These are phyloP conservation scores for Periconia sp. DNA, from an alignment of 2,329 filamentous ascomycete species.

Conservation along the genomic window DNA sequence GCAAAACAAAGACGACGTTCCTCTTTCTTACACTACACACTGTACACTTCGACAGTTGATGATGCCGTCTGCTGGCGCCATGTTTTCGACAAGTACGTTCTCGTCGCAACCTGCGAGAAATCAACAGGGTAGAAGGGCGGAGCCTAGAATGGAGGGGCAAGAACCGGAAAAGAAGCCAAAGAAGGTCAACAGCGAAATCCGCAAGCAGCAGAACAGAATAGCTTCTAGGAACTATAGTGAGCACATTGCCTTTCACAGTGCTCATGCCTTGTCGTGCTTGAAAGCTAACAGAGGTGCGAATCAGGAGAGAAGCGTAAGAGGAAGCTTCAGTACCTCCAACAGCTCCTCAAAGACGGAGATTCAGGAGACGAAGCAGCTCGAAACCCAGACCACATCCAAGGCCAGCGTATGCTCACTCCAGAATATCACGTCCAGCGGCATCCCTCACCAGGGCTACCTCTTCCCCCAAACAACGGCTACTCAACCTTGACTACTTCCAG, in stretches of 20 bases:
- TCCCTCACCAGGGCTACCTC: conserved; percentile 10
- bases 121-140: conserved; percentile 16
- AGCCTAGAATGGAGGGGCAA: conserved; percentile 7
- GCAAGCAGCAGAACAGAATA: conserved; percentile 46
- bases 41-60: conserved; percentile 13
- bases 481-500: conserved; percentile 13
- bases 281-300: conserved; percentile 11
- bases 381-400: conserved; percentile 16
- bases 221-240: conserved; percentile 46
- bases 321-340: conserved; percentile 44
- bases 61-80: conserved; percentile 26
- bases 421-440: conserved; percentile 11
- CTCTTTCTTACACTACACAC: conserved; percentile 8
- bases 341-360: conserved; percentile 34
- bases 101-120: conserved; percentile 12
- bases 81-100: conserved; percentile 18
- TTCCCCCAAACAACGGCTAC: conserved; percentile 18
- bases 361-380: conserved; percentile 18
- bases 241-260: conserved; percentile 1
- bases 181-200: conserved; percentile 44
- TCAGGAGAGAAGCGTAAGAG: conserved; percentile 45
- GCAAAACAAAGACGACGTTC: neutral
- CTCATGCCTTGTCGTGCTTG: neutral
- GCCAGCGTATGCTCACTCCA: neutral
- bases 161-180: conserved; percentile 32